phyloP scores from a whole-genome alignment of 768 basidiomycete genomes.

The Trametes cubensis region DNA sequence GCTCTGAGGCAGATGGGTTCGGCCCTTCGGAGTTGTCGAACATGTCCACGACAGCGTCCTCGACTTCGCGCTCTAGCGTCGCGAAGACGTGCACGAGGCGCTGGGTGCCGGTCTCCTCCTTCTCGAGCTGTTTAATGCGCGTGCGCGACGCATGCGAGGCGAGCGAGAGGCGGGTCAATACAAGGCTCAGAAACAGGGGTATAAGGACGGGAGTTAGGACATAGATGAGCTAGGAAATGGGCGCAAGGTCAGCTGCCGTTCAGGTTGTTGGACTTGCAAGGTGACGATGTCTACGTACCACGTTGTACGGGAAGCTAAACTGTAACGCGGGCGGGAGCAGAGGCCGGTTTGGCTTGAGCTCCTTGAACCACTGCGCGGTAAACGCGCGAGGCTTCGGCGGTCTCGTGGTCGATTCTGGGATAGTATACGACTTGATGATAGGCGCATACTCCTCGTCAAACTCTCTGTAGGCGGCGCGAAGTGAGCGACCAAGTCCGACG shows the following conservation, averaged over 20 bases:
- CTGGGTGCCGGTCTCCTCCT: slow-evolving; percentile 48
- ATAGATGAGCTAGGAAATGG: slow-evolving; percentile 49
- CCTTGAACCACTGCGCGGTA: slow-evolving; percentile 49
- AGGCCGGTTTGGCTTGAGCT: slow-evolving; percentile 42
- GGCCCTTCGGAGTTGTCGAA: slow-evolving; percentile 43
- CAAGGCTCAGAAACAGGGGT: slow-evolving; percentile 57
- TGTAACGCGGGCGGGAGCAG: slow-evolving; percentile 63
- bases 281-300: slow-evolving; percentile 48
- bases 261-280: no score
- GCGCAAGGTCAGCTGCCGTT: no score
- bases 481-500: neutral
- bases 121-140: slow-evolving; percentile 68
- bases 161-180: slow-evolving; percentile 58
- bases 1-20: neutral
- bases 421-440: slow-evolving; percentile 55
- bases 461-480: slow-evolving; percentile 41
- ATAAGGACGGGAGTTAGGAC: slow-evolving; percentile 64
- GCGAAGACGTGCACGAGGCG: slow-evolving; percentile 61
- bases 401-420: slow-evolving; percentile 37
- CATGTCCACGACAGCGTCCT: slow-evolving; percentile 61
- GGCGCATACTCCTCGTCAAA: slow-evolving; percentile 58
- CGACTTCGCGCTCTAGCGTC: slow-evolving; percentile 61
- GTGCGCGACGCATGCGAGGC: slow-evolving; percentile 61
- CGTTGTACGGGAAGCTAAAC: slow-evolving; percentile 66
- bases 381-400: slow-evolving; percentile 46